These are phyloP conservation scores for Collybia mongolica DNA, from an alignment of 768 basidiomycete genomes.

Conservation along the genomic window DNA sequence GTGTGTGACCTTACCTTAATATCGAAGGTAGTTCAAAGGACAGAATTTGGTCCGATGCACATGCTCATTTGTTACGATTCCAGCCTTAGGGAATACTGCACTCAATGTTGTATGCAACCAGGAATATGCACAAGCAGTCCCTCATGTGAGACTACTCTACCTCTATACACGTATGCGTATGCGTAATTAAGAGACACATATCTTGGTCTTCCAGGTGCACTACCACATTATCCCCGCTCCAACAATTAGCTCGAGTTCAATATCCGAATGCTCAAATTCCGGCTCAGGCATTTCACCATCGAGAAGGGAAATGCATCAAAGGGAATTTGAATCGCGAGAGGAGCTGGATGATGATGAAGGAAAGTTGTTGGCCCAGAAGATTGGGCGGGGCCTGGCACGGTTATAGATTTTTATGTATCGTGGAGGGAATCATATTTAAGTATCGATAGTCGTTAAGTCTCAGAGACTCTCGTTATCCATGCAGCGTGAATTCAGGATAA, in stretches of 20 bases:
- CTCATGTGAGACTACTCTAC: conserved; percentile 50
- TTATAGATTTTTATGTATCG: no score
- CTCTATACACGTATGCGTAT: background rate
- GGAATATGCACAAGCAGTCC: conserved; percentile 78
- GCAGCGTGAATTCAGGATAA: no score
- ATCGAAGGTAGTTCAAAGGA: background rate
- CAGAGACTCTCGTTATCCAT: background rate
- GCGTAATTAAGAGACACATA: background rate
- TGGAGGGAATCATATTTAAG: no score
- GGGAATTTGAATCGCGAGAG: conserved; percentile 55
- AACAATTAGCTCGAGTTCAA: conserved; percentile 26
- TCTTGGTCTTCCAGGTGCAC: conserved; percentile 50
- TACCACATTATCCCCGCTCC: conserved; percentile 80
- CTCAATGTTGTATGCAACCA: conserved; percentile 81
- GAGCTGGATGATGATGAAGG: conserved; percentile 65
- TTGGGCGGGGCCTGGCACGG: conserved; percentile 19
- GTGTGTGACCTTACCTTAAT: conserved; percentile 28
- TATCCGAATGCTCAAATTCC: conserved; percentile 7
- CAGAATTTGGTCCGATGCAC: background rate
- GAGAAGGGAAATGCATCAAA: conserved; percentile 54
- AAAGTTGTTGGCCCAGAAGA: conserved; percentile 36
- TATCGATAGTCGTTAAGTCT: background rate
- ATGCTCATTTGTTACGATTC: background rate
- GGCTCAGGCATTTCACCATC: conserved; percentile 30
- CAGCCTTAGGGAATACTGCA: conserved; percentile 63